Base-by-base conservation (phyloP, 495 filamentous ascomycete genomes). In the Talaromyces stipitatus region DNA sequence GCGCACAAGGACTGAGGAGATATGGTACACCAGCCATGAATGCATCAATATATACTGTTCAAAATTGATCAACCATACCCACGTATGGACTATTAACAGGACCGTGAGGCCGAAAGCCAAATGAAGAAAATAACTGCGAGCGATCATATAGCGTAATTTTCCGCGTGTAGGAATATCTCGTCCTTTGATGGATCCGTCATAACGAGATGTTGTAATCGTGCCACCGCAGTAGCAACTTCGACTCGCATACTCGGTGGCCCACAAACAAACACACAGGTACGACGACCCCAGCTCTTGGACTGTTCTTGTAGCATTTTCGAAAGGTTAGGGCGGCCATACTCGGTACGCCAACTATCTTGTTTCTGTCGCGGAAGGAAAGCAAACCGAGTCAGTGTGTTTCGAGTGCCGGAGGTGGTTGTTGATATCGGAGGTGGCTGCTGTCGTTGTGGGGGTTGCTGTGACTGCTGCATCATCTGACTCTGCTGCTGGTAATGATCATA, bases 261-360 rank as follows among this genome's bases (percentile, higher is more conserved):
- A 63, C 92, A 96, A 29, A 97, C 92, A 66, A 94, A 97, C 9
- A 97, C 89, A 61, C 92, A 95, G 0, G 92, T 91, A 55, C 92
- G 75, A 53, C 87, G 74, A 6, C 92, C 92, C 54, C 95, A 88
- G 30, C 82, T 85, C 38, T 86, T 81, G 0, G 90, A 89, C 78
- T 88, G 86, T 55, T 90, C 83, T 53, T 80, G 82, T 30, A 97
- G 78, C 80, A 95, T 90, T 66, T 86, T 87, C 2, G 88, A 84
- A 27, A 97, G 79, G 59, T 95, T 84, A 0, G 92, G 92, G 0
- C 94, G 84, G n/a, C 89, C 90, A 69, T 96, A 97, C 68, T 97
- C 92, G 4, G 92, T 89, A 55, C 82, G 85, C 88, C 91, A 96
- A 29, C 88, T 89, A 58, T 88, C 87, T 61, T 89, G 85, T 62